Percentiles rank a stretch among this genome's conserved stretches.
phyloP scores from a whole-genome alignment of 257 asterid genomes.

The Nicotiana undulata region DNA sequence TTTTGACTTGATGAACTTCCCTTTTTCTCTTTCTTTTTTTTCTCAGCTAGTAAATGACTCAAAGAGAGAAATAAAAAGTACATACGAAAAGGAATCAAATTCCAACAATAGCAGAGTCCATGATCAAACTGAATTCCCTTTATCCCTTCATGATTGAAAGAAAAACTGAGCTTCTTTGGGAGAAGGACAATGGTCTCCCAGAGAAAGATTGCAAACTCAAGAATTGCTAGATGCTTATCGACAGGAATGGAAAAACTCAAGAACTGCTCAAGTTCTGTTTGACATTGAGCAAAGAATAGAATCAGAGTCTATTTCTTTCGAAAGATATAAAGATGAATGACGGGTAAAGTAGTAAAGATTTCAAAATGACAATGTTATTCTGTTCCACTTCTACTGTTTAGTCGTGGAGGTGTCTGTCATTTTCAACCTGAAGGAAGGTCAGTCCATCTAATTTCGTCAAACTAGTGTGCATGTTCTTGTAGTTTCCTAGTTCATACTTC shows the following conservation, averaged over 20 bases:
- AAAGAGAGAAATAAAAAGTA: neutral
- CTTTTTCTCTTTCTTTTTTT: neutral
- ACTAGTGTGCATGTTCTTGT: neutral
- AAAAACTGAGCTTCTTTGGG: neutral
- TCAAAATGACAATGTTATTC: neutral
- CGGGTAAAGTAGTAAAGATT: neutral
- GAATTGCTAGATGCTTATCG: neutral
- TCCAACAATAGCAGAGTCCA: neutral
- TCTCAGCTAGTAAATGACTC: neutral
- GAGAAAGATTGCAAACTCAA: neutral
- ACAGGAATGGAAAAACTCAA: neutral
- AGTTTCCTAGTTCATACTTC: constrained; percentile 1
- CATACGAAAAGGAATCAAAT: neutral
- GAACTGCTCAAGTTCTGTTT: neutral
- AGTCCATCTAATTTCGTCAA: neutral
- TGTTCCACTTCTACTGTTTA: neutral
- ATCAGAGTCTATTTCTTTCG: neutral
- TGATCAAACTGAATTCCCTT: neutral
- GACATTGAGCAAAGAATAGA: neutral
- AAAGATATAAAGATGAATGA: neutral
- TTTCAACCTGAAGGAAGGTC: neutral
- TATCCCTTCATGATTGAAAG: neutral
- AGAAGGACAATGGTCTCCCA: neutral
- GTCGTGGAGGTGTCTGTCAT: neutral
- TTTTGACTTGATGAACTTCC: neutral